Base-by-base conservation (phyloP, 805 yeast genomes). In the Wickerhamiella kurtzmanii region DNA sequence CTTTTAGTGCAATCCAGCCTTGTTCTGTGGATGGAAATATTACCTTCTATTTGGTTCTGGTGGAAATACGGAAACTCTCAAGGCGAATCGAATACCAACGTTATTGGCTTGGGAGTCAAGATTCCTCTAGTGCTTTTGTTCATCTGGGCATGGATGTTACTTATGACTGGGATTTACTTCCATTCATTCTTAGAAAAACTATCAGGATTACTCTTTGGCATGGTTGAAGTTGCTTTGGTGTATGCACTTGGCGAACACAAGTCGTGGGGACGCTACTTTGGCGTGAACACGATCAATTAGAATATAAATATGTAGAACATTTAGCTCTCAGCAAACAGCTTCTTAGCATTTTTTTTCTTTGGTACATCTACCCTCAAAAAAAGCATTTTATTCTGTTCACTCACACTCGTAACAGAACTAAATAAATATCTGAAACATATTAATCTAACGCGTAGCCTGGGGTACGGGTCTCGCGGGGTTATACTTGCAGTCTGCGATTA, bases 91-190 rank as follows among this genome's bases (percentile, higher is more conserved):
- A 18, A 11, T 17, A 37, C 41, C 16, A 15, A 11, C 8, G 36
- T 43, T 6, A 17, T 52, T 8, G 44, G 45, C 4, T 25, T 44
- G 48, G 47, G 50, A n/a, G 40, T 64, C 22, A 57, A 64, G 39
- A 48, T 60, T 17, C 59, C 72, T 3, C 22, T 67, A 1, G 59
- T 53, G 0, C 56, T 78, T 18, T 56, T 72, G 25, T 48, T 53
- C 1, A 59, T 85, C 42, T 88, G 95, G 94, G 72, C 80, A 71
- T 84, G 85, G 76, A 86, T 87, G 92, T 70, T 88, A 37, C 64
- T 88, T 28, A 76, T 84, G 72, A 89, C 98, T 1, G 73, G 82
- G 48, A 70, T 82, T 15, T 82, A 84, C 59, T 89, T 87, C 73
- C 98, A 92, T 64, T 77, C 92, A 0, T 61, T 82, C 22, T 51